Percentiles rank a stretch among this genome's conserved stretches.
Conservation (phyloP, 1,139 yeast genomes). For the Debaryomyces nepalensis region DNA sequence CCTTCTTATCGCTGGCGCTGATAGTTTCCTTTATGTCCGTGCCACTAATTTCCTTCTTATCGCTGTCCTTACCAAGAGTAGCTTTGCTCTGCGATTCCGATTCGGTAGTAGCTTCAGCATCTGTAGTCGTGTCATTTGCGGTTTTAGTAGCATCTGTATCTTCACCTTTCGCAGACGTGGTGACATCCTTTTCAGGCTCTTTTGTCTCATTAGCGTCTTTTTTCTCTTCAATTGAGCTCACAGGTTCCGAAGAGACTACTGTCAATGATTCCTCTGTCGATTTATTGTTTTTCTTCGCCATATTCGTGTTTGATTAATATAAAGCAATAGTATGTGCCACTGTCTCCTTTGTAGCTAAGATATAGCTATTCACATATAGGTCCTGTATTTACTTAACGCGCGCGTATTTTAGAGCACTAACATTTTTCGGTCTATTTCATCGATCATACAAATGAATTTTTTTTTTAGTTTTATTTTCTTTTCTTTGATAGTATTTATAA, state of each 20-base stretch:
- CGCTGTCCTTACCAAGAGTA: too few relatives aligned
- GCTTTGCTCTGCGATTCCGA: too few relatives aligned
- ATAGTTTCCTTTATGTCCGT: slow-evolving; percentile 10
- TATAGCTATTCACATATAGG: neutral
- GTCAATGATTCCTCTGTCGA: slow-evolving; percentile 28
- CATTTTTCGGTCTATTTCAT: slow-evolving; percentile 1
- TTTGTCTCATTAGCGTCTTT: slow-evolving; percentile 14
- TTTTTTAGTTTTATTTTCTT: slow-evolving; percentile 14
- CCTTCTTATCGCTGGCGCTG: neutral
- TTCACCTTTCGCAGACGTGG: slow-evolving; percentile 10
- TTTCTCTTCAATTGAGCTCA: slow-evolving; percentile 25
- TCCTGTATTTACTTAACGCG: neutral
- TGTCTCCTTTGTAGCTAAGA: slow-evolving; percentile 8
- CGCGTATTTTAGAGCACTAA: slow-evolving; percentile 8
- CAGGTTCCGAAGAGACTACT: slow-evolving; percentile 42
- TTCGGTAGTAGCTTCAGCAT: slow-evolving; percentile 27
- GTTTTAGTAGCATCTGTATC: slow-evolving; percentile 13
- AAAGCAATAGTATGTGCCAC: neutral
- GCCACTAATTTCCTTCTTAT: slow-evolving; percentile 18
- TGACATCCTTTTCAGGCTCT: slow-evolving; percentile 6
- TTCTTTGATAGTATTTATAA: slow-evolving; percentile 31
- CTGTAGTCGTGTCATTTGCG: slow-evolving; percentile 15
- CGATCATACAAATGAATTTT: slow-evolving; percentile 6
- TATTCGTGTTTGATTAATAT: neutral
- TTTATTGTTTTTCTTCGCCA: slow-evolving; percentile 21